Conservation (phyloP, 495 filamentous ascomycete species). For the Daldinia decipiens region DNA sequence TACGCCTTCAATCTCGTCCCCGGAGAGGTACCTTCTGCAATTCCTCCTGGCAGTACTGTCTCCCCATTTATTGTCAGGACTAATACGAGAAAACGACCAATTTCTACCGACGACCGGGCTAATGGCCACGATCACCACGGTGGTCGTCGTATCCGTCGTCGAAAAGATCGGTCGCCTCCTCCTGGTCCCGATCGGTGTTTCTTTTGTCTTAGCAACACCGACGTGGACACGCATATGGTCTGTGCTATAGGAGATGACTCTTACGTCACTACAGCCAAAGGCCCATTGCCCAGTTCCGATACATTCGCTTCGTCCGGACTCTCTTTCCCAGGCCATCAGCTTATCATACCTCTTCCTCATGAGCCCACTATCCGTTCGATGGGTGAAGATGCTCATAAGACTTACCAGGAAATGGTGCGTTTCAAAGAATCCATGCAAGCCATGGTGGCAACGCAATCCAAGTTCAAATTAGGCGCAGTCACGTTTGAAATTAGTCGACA, state of each 20-base stretch:
- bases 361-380: conserved; percentile 61
- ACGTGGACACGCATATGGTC: conserved; percentile 85
- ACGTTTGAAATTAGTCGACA: conserved; percentile 89
- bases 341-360: conserved; percentile 90
- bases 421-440: conserved; percentile 77
- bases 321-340: conserved; percentile 83
- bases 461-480: conserved; percentile 75
- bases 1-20: conserved; percentile 87
- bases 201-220: conserved; percentile 90
- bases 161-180: conserved; percentile 60
- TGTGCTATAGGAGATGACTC: conserved; percentile 83
- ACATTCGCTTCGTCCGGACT: conserved; percentile 70
- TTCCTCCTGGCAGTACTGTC: conserved; percentile 75
- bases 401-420: conserved; percentile 79
- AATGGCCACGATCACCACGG: conserved; percentile 63
- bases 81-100: conserved; percentile 68
- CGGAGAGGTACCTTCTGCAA: conserved; percentile 61
- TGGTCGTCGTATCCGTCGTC: conserved; percentile 66
- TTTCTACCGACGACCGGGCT: conserved; percentile 61
- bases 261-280: conserved; percentile 93
- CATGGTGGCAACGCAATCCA: conserved; percentile 68
- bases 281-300: conserved; percentile 75
- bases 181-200: conserved; percentile 85
- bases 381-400: conserved; percentile 70
- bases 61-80: conserved; percentile 67